Percentiles rank a stretch among this genome's conserved stretches.
phyloP scores from a whole-genome alignment of 176 grass and related monocot genomes.

The Areca catechu region DNA sequence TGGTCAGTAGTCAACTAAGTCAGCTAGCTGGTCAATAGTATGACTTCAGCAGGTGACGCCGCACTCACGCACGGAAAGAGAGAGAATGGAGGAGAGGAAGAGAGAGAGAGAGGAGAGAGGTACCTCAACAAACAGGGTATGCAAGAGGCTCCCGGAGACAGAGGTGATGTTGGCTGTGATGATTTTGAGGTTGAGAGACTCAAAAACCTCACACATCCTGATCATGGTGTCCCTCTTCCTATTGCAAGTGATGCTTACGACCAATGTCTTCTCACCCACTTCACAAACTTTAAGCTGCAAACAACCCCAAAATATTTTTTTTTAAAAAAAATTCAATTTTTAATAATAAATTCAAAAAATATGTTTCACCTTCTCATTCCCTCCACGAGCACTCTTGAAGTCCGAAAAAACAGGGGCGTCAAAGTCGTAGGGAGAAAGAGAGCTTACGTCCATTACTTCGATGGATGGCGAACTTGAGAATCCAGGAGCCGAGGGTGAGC shows the following conservation, averaged over 20 bases:
- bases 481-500: not conserved
- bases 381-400: too few species aligned
- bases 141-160: constrained; percentile 4
- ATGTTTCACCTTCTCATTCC: too few species aligned
- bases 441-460: constrained; percentile 7
- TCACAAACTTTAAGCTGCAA: constrained; percentile 13
- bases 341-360: not conserved
- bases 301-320: not conserved
- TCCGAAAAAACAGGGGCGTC: too few species aligned
- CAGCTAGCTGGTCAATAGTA: too few species aligned
- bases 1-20: too few species aligned
- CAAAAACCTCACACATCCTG: constrained; percentile 5
- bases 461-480: not conserved
- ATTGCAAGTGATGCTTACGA: constrained; percentile 19
- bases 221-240: constrained; percentile 17
- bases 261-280: constrained; percentile 7
- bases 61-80: too few species aligned
- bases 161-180: constrained; percentile 21
- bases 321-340: not conserved
- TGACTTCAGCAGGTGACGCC: too few species aligned
- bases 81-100: too few species aligned
- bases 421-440: not conserved
- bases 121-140: constrained; percentile 26
- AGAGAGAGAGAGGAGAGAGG: not conserved
- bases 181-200: constrained; percentile 19